Evolutionary conservation across 257 asterid genomes (phyloP).

Genomic region (Dorcoceras hygrometricum): DNA sequence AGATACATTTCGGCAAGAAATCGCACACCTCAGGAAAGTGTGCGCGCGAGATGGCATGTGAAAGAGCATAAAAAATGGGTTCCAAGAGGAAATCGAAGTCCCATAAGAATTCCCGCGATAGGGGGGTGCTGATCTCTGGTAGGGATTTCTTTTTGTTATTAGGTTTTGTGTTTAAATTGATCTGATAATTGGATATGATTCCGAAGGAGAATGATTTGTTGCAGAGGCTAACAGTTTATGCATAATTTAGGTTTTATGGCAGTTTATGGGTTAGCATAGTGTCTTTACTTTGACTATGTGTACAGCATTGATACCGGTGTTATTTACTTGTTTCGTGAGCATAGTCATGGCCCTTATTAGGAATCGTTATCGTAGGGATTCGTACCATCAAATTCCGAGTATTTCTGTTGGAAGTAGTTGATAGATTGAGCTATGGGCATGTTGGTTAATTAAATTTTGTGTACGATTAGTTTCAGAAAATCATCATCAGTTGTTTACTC

Average conservation of each 20-base stretch:
- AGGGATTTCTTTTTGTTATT: background rate
- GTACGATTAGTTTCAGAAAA: background rate
- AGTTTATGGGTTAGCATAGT: slow-evolving; percentile 3
- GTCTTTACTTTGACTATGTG: slow-evolving; percentile 7
- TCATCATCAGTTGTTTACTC: background rate
- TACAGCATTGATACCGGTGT: slow-evolving; percentile 6
- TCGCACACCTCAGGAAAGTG: slow-evolving; percentile 15
- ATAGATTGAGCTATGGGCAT: background rate
- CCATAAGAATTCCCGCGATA: slow-evolving; percentile 20
- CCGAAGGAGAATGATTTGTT: slow-evolving; percentile 18
- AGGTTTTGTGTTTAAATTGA: background rate
- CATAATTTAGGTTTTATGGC: slow-evolving; percentile 1
- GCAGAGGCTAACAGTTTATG: slow-evolving; percentile 19
- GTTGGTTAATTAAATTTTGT: background rate
- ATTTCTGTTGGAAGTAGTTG: slow-evolving; percentile 7
- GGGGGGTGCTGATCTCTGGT: slow-evolving; percentile 41
- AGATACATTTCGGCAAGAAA: background rate
- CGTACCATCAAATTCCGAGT: background rate
- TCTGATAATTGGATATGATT: slow-evolving; percentile 20
- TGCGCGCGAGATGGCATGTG: slow-evolving; percentile 29
- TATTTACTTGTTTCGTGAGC: slow-evolving; percentile 14
- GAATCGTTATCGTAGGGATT: slow-evolving; percentile 16
- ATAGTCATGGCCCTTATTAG: slow-evolving; percentile 15
- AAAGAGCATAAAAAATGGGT: slow-evolving; percentile 28
- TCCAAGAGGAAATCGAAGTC: slow-evolving; percentile 32